Conservation (phyloP, 2,329 filamentous ascomycete genomes). For the Diaporthe batatas region DNA sequence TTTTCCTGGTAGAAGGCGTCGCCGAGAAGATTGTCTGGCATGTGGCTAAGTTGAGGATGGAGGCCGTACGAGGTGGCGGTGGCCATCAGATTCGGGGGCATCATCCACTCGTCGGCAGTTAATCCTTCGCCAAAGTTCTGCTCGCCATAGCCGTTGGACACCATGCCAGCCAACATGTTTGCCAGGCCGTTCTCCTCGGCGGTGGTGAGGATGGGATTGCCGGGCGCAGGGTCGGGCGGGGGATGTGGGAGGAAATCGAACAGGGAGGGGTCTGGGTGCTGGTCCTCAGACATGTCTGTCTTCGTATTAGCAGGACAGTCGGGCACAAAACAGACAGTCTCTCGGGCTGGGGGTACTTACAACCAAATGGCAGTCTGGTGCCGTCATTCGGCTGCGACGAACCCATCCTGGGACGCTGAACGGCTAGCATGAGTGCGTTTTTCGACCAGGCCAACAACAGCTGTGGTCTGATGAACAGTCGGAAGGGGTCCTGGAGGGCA, state of each 20-base stretch:
- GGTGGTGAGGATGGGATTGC: constrained; percentile 71
- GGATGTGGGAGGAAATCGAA: constrained; percentile 60
- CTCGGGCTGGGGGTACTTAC: constrained; percentile 60
- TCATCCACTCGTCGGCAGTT: constrained; percentile 66
- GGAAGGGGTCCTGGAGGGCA: neutral
- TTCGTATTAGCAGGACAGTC: constrained; percentile 8
- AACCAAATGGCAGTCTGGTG: constrained; percentile 73
- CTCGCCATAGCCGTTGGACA: constrained; percentile 58
- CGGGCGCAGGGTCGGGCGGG: constrained; percentile 73
- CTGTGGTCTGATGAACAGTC: constrained; percentile 28
- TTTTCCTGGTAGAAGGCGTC: constrained; percentile 48
- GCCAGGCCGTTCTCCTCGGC: constrained; percentile 71
- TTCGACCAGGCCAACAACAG: constrained; percentile 40
- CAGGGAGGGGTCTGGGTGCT: constrained; percentile 33
- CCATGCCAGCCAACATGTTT: constrained; percentile 69
- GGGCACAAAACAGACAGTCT: neutral
- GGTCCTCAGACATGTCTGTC: constrained; percentile 33
- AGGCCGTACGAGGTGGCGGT: constrained; percentile 74
- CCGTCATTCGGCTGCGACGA: constrained; percentile 69
- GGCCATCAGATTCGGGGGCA: constrained; percentile 76
- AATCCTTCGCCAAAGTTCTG: constrained; percentile 62
- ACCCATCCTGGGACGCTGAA: constrained; percentile 71
- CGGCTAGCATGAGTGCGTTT: constrained; percentile 68
- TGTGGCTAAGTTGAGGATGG: constrained; percentile 54
- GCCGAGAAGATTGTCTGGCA: constrained; percentile 47